phyloP scores from a whole-genome alignment of 2,329 filamentous ascomycete species.

The Pseudopithomyces maydicus region DNA sequence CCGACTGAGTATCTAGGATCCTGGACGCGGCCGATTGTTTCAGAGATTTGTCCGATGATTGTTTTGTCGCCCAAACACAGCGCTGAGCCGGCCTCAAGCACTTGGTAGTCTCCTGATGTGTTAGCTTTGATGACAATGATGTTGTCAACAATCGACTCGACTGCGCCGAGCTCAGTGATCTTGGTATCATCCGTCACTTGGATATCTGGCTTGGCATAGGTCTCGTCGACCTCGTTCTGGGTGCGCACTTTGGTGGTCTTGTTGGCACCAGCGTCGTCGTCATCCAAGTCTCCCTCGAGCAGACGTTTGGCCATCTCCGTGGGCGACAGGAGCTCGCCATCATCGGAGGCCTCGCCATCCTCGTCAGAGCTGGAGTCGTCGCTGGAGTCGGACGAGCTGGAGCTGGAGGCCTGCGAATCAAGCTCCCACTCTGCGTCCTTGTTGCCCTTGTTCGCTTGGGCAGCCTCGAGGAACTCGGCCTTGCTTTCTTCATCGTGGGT shows the following conservation, averaged over 20 bases:
- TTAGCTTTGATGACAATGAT: conserved; percentile 79
- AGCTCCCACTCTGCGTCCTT: conserved; percentile 80
- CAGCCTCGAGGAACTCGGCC: conserved; percentile 51
- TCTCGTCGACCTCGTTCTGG: conserved; percentile 73
- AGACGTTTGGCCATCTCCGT: conserved; percentile 84
- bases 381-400: conserved; percentile 51
- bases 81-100: conserved; percentile 82
- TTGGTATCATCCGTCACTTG: conserved; percentile 77
- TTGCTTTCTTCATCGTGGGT: conserved; percentile 30
- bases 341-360: conserved; percentile 65
- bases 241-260: conserved; percentile 67
- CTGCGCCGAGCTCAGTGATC: conserved; percentile 73
- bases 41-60: conserved; percentile 80
- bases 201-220: conserved; percentile 71
- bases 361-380: conserved; percentile 58
- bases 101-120: conserved; percentile 79
- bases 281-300: conserved; percentile 82
- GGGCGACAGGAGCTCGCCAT: conserved; percentile 68
- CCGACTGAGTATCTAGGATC: conserved; percentile 84
- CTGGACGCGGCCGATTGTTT: conserved; percentile 84
- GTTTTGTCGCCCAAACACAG: conserved; percentile 77
- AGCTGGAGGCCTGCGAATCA: conserved; percentile 65
- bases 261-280: conserved; percentile 70
- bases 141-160: conserved; percentile 80
- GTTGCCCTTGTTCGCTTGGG: conserved; percentile 52